These are phyloP conservation scores for Serendipita sp. DNA, from an alignment of 768 basidiomycete species.

Conservation along the genomic window DNA sequence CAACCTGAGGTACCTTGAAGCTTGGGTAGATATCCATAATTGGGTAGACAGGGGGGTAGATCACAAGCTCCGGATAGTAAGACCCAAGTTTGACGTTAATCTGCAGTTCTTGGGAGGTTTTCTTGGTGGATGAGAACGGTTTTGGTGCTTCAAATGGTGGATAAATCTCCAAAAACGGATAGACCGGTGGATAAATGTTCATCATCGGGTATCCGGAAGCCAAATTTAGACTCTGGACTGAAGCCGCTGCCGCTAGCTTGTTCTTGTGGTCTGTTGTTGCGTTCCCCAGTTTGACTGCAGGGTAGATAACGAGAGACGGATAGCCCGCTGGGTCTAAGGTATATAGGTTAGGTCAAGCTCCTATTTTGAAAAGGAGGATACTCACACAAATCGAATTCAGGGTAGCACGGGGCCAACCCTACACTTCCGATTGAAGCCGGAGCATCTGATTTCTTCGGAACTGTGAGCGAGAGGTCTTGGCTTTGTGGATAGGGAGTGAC, in stretches of 20 bases:
- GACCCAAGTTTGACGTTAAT: not conserved
- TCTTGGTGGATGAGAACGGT: not conserved
- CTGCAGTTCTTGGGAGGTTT: not conserved
- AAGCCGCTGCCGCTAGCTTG: not conserved
- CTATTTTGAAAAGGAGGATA: not conserved
- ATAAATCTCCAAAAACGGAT: constrained; percentile 7
- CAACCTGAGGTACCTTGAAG: not conserved
- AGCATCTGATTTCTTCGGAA: not conserved
- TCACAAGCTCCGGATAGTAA: not conserved
- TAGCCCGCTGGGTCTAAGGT: constrained; percentile 6
- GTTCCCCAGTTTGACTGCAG: not conserved
- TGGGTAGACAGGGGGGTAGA: constrained; percentile 7
- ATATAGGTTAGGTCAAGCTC: not conserved
- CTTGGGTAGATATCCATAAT: constrained; percentile 6
- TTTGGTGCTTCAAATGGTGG: not conserved
- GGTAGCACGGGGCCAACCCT: constrained; percentile 1
- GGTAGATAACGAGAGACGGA: constrained; percentile 6
- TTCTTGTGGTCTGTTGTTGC: too few relatives aligned
- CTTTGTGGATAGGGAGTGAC: constrained; percentile 9
- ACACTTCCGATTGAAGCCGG: not conserved
- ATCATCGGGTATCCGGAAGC: constrained; percentile 2
- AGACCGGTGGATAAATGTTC: constrained; percentile 10
- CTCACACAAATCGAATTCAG: constrained; percentile 9
- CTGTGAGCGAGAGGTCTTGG: not conserved
- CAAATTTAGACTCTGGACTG: not conserved